Conservation (phyloP, 768 basidiomycete genomes). For the Roridomyces roridus region DNA sequence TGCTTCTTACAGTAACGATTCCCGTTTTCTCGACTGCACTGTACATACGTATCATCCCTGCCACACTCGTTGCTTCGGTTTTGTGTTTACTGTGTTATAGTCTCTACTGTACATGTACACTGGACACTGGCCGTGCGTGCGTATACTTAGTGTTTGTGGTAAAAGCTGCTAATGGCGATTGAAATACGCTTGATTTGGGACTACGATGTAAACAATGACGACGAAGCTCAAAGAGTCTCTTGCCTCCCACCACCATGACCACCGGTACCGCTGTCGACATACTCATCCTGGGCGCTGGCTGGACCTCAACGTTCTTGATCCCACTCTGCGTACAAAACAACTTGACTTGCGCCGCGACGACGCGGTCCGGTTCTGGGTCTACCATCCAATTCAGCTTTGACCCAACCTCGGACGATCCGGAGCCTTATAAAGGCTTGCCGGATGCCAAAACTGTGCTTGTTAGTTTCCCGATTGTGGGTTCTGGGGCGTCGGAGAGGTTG, state of each 20-base stretch:
- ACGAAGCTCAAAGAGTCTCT: too few species aligned
- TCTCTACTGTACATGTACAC: too few species aligned
- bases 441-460: slow-evolving; percentile 61
- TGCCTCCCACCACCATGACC: too few species aligned
- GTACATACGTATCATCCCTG: too few species aligned
- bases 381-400: slow-evolving; percentile 66
- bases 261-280: slow-evolving; percentile 26
- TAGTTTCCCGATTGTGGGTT: slow-evolving; percentile 56
- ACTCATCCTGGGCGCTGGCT: slow-evolving; percentile 71
- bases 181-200: too few species aligned
- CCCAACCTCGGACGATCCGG: slow-evolving; percentile 49
- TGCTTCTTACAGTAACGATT: neutral
- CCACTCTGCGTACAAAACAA: slow-evolving; percentile 51
- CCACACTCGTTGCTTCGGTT: too few species aligned
- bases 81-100: too few species aligned
- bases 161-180: too few species aligned
- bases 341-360: slow-evolving; percentile 57
- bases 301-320: slow-evolving; percentile 67
- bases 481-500: slow-evolving; percentile 53
- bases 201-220: too few species aligned
- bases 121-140: too few species aligned
- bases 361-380: slow-evolving; percentile 53
- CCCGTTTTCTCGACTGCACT: too few species aligned
- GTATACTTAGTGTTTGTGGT: too few species aligned
- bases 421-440: slow-evolving; percentile 54